Conservation (phyloP, 164 flowering plant species). For the Magnolia sinica region DNA sequence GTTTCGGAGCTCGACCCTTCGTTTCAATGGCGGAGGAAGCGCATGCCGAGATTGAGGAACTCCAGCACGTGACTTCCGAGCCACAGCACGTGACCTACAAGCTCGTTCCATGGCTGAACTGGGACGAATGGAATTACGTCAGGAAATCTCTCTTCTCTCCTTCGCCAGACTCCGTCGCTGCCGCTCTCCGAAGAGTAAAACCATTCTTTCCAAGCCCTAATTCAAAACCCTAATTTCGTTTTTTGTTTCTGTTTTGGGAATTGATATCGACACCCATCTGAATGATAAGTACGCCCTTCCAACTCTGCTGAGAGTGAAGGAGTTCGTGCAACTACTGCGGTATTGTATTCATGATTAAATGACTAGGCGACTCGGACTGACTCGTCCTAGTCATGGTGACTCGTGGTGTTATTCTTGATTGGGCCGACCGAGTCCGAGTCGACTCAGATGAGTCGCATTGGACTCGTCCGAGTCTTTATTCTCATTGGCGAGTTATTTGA, state of each 20-base stretch:
- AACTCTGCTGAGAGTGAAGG: too few relatives aligned
- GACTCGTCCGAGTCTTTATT: too few relatives aligned
- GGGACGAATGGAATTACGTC: constrained; percentile 85
- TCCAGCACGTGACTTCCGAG: not conserved
- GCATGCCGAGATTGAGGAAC: not conserved
- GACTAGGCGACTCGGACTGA: too few relatives aligned
- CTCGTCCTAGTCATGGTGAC: too few relatives aligned
- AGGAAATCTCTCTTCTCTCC: constrained; percentile 69
- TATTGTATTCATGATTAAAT: too few relatives aligned
- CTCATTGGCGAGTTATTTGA: too few relatives aligned
- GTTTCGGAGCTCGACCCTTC: not conserved
- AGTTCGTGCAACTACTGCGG: too few relatives aligned
- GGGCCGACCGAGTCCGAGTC: too few relatives aligned
- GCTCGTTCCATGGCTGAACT: constrained; percentile 82
- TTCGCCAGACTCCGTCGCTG: constrained; percentile 42
- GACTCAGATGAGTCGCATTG: too few relatives aligned
- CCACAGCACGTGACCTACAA: constrained; percentile 23
- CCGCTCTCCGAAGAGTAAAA: constrained; percentile 57
- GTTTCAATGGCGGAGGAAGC: not conserved
- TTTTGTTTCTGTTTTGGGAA: not conserved
- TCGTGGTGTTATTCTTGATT: too few relatives aligned
- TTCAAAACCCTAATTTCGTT: not conserved
- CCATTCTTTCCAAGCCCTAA: not conserved
- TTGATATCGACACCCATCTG: not conserved
- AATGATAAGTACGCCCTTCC: not conserved